phyloP scores from a whole-genome alignment of 2,329 filamentous ascomycete genomes.

The Delphinella strobiligena region DNA sequence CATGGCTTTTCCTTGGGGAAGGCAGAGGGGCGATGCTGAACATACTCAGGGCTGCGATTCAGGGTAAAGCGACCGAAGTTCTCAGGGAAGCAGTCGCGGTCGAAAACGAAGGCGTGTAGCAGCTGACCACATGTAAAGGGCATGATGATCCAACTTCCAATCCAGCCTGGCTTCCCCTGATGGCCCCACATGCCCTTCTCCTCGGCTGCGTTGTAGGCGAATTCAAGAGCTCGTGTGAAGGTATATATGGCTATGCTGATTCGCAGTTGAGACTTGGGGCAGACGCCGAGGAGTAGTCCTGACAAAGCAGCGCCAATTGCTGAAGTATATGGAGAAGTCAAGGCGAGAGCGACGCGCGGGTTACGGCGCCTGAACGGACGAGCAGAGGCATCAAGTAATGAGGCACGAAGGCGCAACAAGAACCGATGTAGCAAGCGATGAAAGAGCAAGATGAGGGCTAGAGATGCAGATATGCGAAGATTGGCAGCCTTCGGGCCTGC shows the following conservation, averaged over 20 bases:
- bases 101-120: conserved; percentile 39
- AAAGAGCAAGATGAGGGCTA: conserved; percentile 75
- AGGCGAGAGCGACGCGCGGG: conserved; percentile 56
- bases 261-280: conserved; percentile 58
- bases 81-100: conserved; percentile 40
- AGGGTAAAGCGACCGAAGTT: conserved; percentile 55
- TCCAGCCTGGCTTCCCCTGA: conserved; percentile 56
- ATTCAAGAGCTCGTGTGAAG: conserved; percentile 72
- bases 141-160: conserved; percentile 40
- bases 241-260: conserved; percentile 73
- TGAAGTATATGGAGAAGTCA: conserved; percentile 76
- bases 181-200: conserved; percentile 27
- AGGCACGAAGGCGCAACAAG: conserved; percentile 64
- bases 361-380: conserved; percentile 73
- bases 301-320: conserved; percentile 84
- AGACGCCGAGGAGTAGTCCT: conserved; percentile 69
- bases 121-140: conserved; percentile 37
- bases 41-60: conserved; percentile 62
- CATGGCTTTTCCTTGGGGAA: conserved; percentile 58
- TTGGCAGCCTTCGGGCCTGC: conserved; percentile 34
- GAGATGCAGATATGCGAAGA: conserved; percentile 65
- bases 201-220: conserved; percentile 73
- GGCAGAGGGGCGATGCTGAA: conserved; percentile 57
- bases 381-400: conserved; percentile 65
- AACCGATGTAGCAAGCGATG: conserved; percentile 87